Evolutionary conservation across 345 rosid species (phyloP).

Genomic region (Chamaenerion angustifolium): DNA sequence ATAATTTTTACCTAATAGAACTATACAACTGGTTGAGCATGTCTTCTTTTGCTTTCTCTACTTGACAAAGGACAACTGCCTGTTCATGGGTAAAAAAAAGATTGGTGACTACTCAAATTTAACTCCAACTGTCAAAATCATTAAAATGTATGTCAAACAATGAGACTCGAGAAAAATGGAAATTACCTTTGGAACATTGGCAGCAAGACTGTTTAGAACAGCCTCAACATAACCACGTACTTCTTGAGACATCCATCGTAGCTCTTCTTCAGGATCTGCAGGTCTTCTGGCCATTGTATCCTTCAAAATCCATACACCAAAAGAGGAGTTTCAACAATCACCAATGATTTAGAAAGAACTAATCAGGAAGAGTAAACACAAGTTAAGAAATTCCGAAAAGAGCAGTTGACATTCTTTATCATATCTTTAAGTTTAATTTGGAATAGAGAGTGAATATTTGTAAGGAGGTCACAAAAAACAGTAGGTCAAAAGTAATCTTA

Average conservation of each 20-base stretch:
- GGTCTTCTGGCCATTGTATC: conserved; percentile 90
- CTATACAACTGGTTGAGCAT: conserved; percentile 94
- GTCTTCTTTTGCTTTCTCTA: conserved; percentile 95
- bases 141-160: background rate
- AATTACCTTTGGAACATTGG: conserved; percentile 88
- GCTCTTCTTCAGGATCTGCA: conserved; percentile 96
- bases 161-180: conserved; percentile 5
- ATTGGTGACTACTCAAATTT: background rate
- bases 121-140: background rate
- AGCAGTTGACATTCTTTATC: no score
- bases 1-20: conserved; percentile 52
- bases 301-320: conserved; percentile 19
- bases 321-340: no score
- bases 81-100: conserved; percentile 18
- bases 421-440: no score
- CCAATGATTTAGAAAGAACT: no score
- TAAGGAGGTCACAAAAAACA: no score
- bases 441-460: no score
- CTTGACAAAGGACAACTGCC: conserved; percentile 99
- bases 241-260: conserved; percentile 99
- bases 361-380: no score
- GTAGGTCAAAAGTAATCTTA: no score
- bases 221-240: conserved; percentile 99
- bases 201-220: conserved; percentile 96
- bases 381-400: no score